A percentile compares a stretch with the other conserved stretches of the same genome.
phyloP scores from a whole-genome alignment of 108 stramenopile genomes.

The Mediolabrus comicus region DNA sequence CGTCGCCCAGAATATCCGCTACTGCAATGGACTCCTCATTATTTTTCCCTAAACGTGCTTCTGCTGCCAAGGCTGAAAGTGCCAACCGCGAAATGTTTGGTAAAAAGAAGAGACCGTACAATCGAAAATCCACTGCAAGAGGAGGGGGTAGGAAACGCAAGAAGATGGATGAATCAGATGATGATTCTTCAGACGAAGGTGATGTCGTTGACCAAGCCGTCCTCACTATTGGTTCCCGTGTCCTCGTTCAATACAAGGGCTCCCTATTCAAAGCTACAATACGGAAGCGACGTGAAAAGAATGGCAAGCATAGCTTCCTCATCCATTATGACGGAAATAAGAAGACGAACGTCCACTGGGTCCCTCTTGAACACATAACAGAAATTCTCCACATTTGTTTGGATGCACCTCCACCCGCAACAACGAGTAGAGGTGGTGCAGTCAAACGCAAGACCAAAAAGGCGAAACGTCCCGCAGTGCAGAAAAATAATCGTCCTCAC shows the following conservation, averaged over 20 bases:
- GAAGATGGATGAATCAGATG: conserved; percentile 2
- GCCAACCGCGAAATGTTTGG: conserved; percentile 43
- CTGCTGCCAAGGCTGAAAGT: conserved; percentile 44
- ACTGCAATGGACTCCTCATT: conserved; percentile 5
- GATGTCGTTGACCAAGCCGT: conserved; percentile 15
- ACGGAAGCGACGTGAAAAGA: conserved; percentile 37
- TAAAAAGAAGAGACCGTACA: conserved; percentile 24
- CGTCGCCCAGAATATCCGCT: background rate
- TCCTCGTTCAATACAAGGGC: conserved; percentile 43
- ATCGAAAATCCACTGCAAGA: conserved; percentile 2
- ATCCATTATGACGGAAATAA: conserved; percentile 60
- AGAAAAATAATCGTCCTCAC: background rate
- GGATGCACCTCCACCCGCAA: conserved; percentile 1
- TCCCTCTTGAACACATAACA: conserved; percentile 31
- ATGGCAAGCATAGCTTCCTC: conserved; percentile 34
- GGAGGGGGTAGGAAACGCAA: conserved; percentile 18
- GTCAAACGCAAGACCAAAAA: conserved; percentile 13
- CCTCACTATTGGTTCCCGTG: conserved; percentile 43
- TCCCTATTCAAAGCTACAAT: conserved; percentile 47
- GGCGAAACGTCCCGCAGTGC: background rate
- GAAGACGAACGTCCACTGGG: conserved; percentile 51
- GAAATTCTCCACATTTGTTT: conserved; percentile 29
- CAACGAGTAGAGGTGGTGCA: background rate
- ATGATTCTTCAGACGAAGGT: conserved; percentile 14
- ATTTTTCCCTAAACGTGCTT: conserved; percentile 39